phyloP scores from a whole-genome alignment of 73 alveolate genomes.

The Effrenium voratum region DNA sequence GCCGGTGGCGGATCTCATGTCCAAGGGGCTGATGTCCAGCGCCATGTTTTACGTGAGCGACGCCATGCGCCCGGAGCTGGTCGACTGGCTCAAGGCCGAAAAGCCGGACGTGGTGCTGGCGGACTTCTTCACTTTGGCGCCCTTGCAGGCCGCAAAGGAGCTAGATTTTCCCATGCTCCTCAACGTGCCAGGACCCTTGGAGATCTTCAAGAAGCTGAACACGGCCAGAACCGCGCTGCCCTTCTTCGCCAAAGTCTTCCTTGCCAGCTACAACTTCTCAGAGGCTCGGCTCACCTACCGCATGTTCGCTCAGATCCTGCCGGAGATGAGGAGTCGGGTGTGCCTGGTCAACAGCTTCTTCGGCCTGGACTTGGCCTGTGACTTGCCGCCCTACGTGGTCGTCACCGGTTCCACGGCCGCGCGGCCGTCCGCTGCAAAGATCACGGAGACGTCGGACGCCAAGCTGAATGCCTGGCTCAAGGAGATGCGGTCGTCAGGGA shows the following conservation, averaged over 20 bases:
- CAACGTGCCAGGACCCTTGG: not conserved
- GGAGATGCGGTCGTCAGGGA: too few relatives aligned
- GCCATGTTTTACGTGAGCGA: not conserved
- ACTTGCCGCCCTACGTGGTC: conserved; percentile 60
- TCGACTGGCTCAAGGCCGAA: not conserved
- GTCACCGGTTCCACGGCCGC: conserved; percentile 62
- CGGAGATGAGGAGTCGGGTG: conserved; percentile 10
- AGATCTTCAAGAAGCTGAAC: too few relatives aligned
- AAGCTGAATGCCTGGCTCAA: too few relatives aligned
- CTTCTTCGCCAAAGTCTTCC: too few relatives aligned
- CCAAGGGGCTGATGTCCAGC: not conserved
- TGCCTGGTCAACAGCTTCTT: conserved; percentile 82
- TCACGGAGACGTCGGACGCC: too few relatives aligned
- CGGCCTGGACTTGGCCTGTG: conserved; percentile 63
- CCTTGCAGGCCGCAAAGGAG: not conserved
- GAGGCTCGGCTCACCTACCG: not conserved
- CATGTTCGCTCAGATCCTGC: not conserved
- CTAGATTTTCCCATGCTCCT: not conserved
- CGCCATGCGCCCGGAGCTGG: not conserved
- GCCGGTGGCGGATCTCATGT: not conserved
- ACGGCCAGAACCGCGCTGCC: too few relatives aligned
- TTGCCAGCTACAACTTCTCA: too few relatives aligned
- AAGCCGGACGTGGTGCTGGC: conserved; percentile 2
- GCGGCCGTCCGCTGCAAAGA: too few relatives aligned
- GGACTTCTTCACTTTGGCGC: not conserved